Conservation (phyloP, 345 rosid genomes). For the Clausena lansium region DNA sequence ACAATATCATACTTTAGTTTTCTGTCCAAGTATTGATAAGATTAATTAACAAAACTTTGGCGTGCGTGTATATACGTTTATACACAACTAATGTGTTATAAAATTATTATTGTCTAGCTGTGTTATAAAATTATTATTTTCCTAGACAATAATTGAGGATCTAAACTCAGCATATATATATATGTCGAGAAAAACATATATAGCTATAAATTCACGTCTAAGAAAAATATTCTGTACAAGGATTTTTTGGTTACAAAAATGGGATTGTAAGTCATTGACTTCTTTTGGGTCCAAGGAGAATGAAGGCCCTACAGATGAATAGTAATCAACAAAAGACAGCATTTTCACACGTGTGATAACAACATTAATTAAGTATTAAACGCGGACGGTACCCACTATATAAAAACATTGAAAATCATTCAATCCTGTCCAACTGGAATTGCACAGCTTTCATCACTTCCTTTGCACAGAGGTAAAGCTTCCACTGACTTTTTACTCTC, state of each 20-base stretch:
- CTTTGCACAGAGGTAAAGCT: neutral
- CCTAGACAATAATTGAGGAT: neutral
- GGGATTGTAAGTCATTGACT: neutral
- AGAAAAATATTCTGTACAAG: too few species aligned
- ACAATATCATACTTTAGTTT: too few species aligned
- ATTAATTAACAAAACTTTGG: too few species aligned
- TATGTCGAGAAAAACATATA: neutral
- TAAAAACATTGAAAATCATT: neutral
- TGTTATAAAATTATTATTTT: too few species aligned
- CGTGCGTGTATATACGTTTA: too few species aligned
- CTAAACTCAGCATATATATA: neutral
- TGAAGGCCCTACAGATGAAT: neutral
- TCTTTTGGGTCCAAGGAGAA: neutral
- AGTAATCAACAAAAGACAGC: neutral
- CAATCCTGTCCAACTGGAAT: neutral
- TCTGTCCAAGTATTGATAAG: too few species aligned
- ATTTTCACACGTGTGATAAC: constrained; percentile 13
- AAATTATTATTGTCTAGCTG: too few species aligned
- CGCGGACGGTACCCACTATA: neutral
- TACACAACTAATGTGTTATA: too few species aligned
- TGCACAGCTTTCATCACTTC: neutral
- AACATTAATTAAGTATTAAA: neutral
- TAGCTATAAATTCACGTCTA: too few species aligned
- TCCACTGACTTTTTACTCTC: neutral
- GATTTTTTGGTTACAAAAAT: neutral